Percentiles rank a stretch among this genome's conserved stretches.
These are phyloP conservation scores for Amanita polypyramis DNA, from an alignment of 768 basidiomycete genomes.

Conservation along the genomic window DNA sequence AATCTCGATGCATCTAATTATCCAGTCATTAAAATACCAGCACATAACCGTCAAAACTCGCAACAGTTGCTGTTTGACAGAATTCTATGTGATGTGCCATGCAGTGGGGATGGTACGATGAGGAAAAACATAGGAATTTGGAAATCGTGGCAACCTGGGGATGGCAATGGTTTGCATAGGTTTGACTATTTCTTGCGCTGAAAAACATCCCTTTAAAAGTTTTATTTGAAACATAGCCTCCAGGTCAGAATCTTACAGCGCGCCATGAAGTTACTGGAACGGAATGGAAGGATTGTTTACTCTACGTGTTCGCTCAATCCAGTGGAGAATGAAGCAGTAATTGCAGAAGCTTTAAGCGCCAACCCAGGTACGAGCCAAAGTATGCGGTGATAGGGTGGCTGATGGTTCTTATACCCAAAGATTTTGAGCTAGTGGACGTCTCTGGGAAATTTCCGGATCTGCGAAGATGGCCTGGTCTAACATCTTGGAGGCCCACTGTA, in stretches of 20 bases:
- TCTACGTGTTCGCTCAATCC: constrained; percentile 98
- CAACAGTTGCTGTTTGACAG: constrained; percentile 75
- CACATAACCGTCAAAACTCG: constrained; percentile 23
- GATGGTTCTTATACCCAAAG: constrained; percentile 20
- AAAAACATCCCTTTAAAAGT: constrained; percentile 3
- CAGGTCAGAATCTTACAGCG: constrained; percentile 89
- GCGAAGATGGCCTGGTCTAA: constrained; percentile 64
- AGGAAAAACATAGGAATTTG: constrained; percentile 94
- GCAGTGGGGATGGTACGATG: constrained; percentile 93
- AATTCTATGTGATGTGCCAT: constrained; percentile 95
- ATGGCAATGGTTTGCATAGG: constrained; percentile 88
- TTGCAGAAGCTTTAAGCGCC: constrained; percentile 69
- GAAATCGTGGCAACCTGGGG: constrained; percentile 82
- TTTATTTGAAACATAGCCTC: constrained; percentile 39
- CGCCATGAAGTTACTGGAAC: constrained; percentile 81
- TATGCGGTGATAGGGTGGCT: neutral
- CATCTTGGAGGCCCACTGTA: constrained; percentile 67
- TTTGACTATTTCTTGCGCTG: constrained; percentile 17
- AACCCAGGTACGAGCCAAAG: constrained; percentile 45
- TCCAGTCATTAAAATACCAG: constrained; percentile 50
- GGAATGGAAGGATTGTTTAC: constrained; percentile 87
- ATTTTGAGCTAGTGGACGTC: constrained; percentile 74
- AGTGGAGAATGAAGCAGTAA: constrained; percentile 93
- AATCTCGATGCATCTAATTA: constrained; percentile 91
- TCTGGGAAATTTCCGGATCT: constrained; percentile 64